These are phyloP conservation scores for Rhizopogon salebrosus DNA, from an alignment of 768 basidiomycete genomes.

Conservation along the genomic window DNA sequence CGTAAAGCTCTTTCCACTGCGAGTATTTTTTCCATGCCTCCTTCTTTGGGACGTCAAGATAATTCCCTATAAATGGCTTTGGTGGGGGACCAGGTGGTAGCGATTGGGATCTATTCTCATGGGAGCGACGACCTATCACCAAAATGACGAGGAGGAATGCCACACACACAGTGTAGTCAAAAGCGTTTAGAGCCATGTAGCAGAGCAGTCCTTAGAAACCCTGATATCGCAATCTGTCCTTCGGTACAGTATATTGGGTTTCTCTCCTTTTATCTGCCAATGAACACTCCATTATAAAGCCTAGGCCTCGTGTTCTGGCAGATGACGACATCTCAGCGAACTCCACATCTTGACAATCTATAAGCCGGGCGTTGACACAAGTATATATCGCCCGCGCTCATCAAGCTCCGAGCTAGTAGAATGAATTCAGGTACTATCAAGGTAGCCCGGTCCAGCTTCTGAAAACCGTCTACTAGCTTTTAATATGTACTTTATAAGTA, in stretches of 20 bases:
- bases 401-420: too few species aligned
- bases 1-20: conserved; percentile 13
- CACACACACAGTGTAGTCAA: neutral
- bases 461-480: neutral
- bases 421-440: neutral
- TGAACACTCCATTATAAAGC: neutral
- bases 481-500: neutral
- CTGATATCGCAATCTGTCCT: neutral
- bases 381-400: neutral
- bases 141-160: neutral
- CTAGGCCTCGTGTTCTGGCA: neutral
- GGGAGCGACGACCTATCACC: neutral
- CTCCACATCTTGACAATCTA: neutral
- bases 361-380: neutral
- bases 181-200: neutral
- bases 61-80: conserved; percentile 22
- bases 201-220: neutral
- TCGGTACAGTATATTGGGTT: neutral
- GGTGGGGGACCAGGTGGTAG: conserved; percentile 25
- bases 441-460: neutral
- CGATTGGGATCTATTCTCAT: neutral
- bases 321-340: neutral
- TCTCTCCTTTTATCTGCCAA: neutral
- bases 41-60: conserved; percentile 15
- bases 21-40: conserved; percentile 19